phyloP scores from a whole-genome alignment of 441 rosid genomes.

The Rhodomyrtus psidioides region DNA sequence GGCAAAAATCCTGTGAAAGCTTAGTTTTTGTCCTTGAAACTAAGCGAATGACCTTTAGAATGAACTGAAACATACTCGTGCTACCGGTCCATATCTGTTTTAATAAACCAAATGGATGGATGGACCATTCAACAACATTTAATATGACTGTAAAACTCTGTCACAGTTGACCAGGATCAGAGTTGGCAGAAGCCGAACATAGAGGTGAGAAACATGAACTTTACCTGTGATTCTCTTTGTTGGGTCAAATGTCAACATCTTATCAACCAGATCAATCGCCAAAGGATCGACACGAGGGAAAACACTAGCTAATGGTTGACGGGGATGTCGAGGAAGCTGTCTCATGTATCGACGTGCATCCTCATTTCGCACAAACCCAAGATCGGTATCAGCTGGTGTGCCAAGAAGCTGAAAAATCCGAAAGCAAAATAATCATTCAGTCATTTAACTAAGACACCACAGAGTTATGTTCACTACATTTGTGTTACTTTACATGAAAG shows the following conservation, averaged over 20 bases:
- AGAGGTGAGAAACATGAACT: conserved; percentile 1
- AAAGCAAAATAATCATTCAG: background rate
- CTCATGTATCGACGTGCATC: conserved; percentile 75
- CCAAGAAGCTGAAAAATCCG: conserved; percentile 69
- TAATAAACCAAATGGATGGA: background rate
- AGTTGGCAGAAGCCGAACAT: background rate
- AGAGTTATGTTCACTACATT: background rate
- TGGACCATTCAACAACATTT: background rate
- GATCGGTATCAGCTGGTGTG: conserved; percentile 87
- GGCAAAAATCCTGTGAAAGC: background rate
- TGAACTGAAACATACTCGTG: background rate
- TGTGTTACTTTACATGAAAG: background rate
- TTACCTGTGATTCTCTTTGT: conserved; percentile 85
- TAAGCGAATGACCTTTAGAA: background rate
- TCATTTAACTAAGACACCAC: conserved; percentile 45
- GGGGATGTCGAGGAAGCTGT: conserved; percentile 65
- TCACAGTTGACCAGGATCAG: background rate
- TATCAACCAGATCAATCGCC: conserved; percentile 79
- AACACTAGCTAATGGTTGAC: conserved; percentile 47
- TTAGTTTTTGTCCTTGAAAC: background rate
- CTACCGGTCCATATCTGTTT: background rate
- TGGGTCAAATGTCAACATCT: conserved; percentile 93
- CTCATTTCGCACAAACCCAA: conserved; percentile 72
- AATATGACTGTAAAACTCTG: background rate
- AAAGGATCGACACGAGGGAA: conserved; percentile 74